Percentiles rank a stretch among this genome's conserved stretches.
Conservation (phyloP, 2,329 filamentous ascomycete species). For the Ceratocystis huliohia region DNA sequence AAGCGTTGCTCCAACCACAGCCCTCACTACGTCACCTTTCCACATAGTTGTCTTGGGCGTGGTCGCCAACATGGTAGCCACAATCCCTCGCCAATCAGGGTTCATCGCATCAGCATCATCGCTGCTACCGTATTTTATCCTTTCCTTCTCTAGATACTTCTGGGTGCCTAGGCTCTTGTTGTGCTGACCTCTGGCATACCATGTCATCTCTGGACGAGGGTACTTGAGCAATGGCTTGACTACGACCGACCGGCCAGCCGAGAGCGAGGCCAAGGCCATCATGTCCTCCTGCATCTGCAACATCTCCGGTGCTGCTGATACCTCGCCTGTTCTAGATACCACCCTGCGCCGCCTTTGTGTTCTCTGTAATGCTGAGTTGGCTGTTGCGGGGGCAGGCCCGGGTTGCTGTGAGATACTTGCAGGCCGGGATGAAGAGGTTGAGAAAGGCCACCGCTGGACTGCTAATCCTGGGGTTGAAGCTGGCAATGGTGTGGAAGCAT, state of each 20-base stretch:
- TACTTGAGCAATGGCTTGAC: conserved; percentile 9
- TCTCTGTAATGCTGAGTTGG: not conserved
- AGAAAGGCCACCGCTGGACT: too few relatives aligned
- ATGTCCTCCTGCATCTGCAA: conserved; percentile 6
- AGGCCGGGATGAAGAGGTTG: too few relatives aligned
- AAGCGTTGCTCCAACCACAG: conserved; percentile 29
- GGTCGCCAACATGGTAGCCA: conserved; percentile 30
- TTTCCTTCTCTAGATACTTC: not conserved
- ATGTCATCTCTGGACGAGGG: not conserved
- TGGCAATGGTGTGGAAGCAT: not conserved
- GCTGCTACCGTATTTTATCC: not conserved
- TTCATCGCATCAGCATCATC: conserved; percentile 13
- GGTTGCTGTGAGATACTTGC: too few relatives aligned
- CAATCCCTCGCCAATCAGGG: conserved; percentile 31
- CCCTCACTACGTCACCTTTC: conserved; percentile 29
- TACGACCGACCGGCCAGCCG: conserved; percentile 9
- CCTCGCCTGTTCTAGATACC: not conserved
- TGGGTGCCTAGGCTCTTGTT: conserved; percentile 11
- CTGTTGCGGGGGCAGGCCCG: too few relatives aligned
- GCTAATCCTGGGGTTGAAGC: too few relatives aligned
- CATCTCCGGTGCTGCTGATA: not conserved
- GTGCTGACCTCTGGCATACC: not conserved
- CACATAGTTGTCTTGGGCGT: conserved; percentile 28
- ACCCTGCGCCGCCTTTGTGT: not conserved
- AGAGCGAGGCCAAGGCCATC: conserved; percentile 3